Conservation (phyloP, 768 basidiomycete species). For the Mycena filopes region DNA sequence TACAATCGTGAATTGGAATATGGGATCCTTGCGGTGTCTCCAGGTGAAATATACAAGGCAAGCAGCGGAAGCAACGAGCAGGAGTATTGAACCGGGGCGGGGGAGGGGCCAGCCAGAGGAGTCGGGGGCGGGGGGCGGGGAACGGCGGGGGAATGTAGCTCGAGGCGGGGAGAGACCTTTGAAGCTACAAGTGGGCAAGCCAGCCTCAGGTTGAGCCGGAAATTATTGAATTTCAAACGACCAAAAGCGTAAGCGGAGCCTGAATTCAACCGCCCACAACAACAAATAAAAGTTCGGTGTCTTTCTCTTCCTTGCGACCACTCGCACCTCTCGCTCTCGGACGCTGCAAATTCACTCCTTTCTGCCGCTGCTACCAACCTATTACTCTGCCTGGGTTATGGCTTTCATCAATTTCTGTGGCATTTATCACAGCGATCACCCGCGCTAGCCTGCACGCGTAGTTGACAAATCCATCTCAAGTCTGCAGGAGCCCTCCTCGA, state of each 20-base stretch:
- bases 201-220: background rate
- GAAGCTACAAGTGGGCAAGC: background rate
- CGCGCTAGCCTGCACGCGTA: too few species aligned
- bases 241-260: background rate
- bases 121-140: background rate
- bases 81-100: background rate
- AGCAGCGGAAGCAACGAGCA: background rate
- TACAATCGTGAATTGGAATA: background rate
- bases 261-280: constrained; percentile 14
- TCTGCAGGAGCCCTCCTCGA: too few species aligned
- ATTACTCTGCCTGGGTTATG: too few species aligned
- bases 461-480: too few species aligned
- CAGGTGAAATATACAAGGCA: constrained; percentile 3
- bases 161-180: background rate
- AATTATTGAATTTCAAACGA: background rate
- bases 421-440: too few species aligned
- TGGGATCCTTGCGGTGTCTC: background rate
- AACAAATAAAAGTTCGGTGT: background rate
- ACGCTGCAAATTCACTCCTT: too few species aligned
- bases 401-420: too few species aligned
- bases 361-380: background rate
- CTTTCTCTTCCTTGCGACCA: background rate
- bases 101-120: constrained; percentile 7
- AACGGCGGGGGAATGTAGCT: background rate
- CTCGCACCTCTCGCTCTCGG: background rate